Evolutionary conservation across 331 rosid species (phyloP), one percentile per base, ranked within the genome.

Genomic region (Cydonia oblonga): DNA sequence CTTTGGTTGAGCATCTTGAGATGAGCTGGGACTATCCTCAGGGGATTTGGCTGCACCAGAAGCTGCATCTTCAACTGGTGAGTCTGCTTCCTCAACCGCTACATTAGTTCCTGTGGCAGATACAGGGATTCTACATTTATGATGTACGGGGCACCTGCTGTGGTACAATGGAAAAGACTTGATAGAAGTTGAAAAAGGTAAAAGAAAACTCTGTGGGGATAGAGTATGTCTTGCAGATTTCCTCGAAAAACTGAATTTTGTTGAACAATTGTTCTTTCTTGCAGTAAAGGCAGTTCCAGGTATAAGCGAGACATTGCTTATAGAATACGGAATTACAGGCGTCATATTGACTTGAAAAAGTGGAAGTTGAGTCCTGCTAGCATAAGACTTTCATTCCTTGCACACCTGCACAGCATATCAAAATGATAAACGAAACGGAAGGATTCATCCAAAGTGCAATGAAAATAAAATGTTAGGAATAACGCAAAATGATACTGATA

Each of bases 31-130:
- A 72, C 29, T 68, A 33, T 71, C 80, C 68, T 88, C 86, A n/a
- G 93, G 77, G 57, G 84, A 59, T 71, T 72, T 62, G 76, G 72
- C 72, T 74, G 10, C 87, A 78, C 66, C 57, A 66, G 91, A 80
- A 78, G 58, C 89, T 70, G 84, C 88, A 42, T 75, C 86, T 46
- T 81, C 78, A 74, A 79, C 84, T n/a, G 86, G 61, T 67, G 90
- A 78, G 73, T 81, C 88, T 28, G 87, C 61, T 81, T 86, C 90
- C 79, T 88, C 96, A 73, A 95, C 87, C 3, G 86, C 88, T 79
- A 89, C 85, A 44, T 90, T 87, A 9, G 93, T 91, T 72, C 82
- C 93, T 25, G 90, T 73, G 74, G 97, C 97, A 59, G 88, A 86
- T 75, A 76, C 71, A 40, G 72, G 82, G 66, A 83, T 78, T 79